Evolutionary conservation across 139 green algal genomes (phyloP).

Genomic region (Cymbomonas tetramitiformis): DNA sequence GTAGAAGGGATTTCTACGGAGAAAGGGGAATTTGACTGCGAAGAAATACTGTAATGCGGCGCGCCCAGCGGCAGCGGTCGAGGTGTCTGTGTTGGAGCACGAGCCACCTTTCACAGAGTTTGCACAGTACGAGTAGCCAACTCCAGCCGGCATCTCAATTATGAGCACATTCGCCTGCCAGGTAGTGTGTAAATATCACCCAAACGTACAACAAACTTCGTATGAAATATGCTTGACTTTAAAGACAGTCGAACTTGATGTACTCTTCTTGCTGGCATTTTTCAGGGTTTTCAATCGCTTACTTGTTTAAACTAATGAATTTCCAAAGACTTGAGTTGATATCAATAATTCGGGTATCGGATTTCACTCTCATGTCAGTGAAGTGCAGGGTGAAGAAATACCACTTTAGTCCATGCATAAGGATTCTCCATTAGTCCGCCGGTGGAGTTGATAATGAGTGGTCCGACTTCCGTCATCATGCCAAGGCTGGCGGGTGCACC

Average conservation of each 20-base stretch:
- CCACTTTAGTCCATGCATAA: slow-evolving; percentile 31
- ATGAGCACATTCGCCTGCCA: slow-evolving; percentile 30
- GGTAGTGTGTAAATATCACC: too few relatives aligned
- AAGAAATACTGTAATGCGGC: slow-evolving; percentile 16
- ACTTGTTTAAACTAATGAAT: too few relatives aligned
- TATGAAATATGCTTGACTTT: too few relatives aligned
- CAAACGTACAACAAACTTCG: too few relatives aligned
- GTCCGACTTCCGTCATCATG: slow-evolving; percentile 27
- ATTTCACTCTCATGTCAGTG: too few relatives aligned
- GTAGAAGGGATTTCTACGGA: slow-evolving; percentile 20
- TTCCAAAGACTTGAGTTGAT: too few relatives aligned
- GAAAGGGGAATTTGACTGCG: slow-evolving; percentile 19
- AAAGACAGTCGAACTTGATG: too few relatives aligned
- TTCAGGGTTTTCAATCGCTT: too few relatives aligned
- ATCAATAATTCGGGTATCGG: too few relatives aligned
- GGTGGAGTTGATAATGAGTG: slow-evolving; percentile 4
- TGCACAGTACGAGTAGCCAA: slow-evolving; percentile 30
- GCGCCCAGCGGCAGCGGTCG: slow-evolving; percentile 12
- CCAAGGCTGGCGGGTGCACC: slow-evolving; percentile 28
- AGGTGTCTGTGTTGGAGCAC: slow-evolving; percentile 22
- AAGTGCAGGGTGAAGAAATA: too few relatives aligned
- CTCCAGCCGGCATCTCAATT: slow-evolving; percentile 28
- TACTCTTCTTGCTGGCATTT: too few relatives aligned
- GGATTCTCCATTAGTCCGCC: slow-evolving; percentile 21
- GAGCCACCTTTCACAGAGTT: not conserved